Base-by-base conservation (phyloP, 768 basidiomycete species). In the Psilocybe cubensis region DNA sequence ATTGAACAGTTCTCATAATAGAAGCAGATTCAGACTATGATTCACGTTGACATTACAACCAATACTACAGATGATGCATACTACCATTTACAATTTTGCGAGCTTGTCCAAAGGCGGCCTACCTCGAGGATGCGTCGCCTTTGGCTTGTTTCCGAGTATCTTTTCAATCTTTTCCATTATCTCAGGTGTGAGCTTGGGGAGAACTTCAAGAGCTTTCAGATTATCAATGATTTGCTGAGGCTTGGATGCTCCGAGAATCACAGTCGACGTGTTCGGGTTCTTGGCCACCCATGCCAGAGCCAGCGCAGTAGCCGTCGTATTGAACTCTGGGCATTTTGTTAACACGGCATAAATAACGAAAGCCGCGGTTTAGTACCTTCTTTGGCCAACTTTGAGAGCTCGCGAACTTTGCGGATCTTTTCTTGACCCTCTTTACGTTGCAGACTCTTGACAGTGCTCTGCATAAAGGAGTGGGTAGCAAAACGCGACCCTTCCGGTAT, bases 231-330 rank as follows among this genome's bases (percentile, higher is more conserved):
- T 70, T 66, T 91, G 89, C 59, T 85, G 77, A 1, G 84, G 80
- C 55, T 77, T 83, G 9, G 85, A 78, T 0, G 84, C 88, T 9
- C 89, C 89, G 47, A 89, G 77, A 64, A 90, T 87, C 57, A 89
- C 79, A 17, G 83, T 85, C 45, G 78, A 79, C 3, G 85, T 87
- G 69, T 86, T 85, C 8, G 85, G 82, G 70, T 89, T 86, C 61
- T 70, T 77, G 24, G 86, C 83, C 7, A 87, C 74, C 89, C 91
- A 94, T 9, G 92, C 91, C 42, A 93, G 80, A 5, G 92, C 87
- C 31, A 94, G 78, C n/a, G 84, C 82, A 29, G 83, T 74, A 38
- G 83, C 77, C 1, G 77, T 85, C 52, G 83, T 82, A 20, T 79
- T 79, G 41, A 93, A 76, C 59, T 83, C 82, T 83, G 35, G 14